These are phyloP conservation scores for Pseudophaeomoniella oleicola DNA, from an alignment of 2,329 filamentous ascomycete genomes.

Conservation along the genomic window DNA sequence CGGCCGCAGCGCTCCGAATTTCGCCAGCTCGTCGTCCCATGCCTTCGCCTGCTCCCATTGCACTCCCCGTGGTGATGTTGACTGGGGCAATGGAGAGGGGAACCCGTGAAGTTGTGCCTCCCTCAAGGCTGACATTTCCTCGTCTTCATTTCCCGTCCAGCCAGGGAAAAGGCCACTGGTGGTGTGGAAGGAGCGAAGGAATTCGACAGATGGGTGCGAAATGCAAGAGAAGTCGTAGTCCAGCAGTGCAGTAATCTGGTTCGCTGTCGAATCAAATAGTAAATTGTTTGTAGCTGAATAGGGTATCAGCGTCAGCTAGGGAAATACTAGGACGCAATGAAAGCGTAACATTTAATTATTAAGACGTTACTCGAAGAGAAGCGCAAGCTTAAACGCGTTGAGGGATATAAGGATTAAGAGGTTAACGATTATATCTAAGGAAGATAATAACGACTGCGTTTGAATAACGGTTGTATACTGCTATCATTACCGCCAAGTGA, in stretches of 20 bases:
- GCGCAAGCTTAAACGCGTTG: too few relatives aligned
- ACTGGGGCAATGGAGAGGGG: slow-evolving; percentile 9
- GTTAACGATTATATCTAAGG: too few relatives aligned
- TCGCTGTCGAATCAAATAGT: slow-evolving; percentile 13
- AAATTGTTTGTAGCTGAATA: slow-evolving; percentile 15
- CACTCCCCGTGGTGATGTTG: slow-evolving; percentile 8
- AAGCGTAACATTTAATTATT: too few relatives aligned
- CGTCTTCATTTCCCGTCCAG: slow-evolving; percentile 9
- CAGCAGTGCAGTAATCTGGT: slow-evolving; percentile 15
- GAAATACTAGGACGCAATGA: too few relatives aligned
- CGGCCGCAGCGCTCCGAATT: slow-evolving; percentile 8
- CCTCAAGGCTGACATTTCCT: slow-evolving; percentile 10
- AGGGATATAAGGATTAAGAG: too few relatives aligned
- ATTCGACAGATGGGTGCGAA: slow-evolving; percentile 13
- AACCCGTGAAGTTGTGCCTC: slow-evolving; percentile 15
- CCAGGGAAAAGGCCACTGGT: slow-evolving; percentile 13
- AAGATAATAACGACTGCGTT: too few relatives aligned
- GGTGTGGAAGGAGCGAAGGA: slow-evolving; percentile 12
- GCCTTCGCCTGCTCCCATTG: slow-evolving; percentile 12
- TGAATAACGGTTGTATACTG: too few relatives aligned
- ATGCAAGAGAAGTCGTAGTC: slow-evolving; percentile 16
- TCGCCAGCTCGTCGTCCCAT: slow-evolving; percentile 13
- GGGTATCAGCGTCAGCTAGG: too few relatives aligned
- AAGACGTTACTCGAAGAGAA: too few relatives aligned
- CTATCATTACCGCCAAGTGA: too few relatives aligned